Evolutionary conservation across 2,329 filamentous ascomycete genomes (phyloP), one percentile per base, ranked within the genome.

Genomic region (Aspergillus arachidicola): DNA sequence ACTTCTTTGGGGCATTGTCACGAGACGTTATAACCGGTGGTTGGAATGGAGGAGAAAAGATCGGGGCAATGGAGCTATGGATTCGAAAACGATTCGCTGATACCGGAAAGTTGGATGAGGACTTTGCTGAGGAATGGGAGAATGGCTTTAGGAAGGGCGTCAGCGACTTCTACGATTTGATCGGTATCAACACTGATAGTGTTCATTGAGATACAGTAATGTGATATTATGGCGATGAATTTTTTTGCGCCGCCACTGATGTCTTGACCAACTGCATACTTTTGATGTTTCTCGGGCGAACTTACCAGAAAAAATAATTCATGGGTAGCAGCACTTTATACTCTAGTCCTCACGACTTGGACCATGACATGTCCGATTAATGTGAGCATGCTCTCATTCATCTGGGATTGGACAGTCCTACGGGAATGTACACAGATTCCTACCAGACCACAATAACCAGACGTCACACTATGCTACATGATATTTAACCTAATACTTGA

Each of bases 61-160:
- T 88, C 73, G 86, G 86, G 9, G 83, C 81, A 71, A 64, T 86
- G 46, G 85, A 88, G 63, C 66, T 87, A n/a, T 88, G 86, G 86
- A 73, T 83, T 16, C 74, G 84, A 71, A 87, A 86, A 74, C 80
- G 86, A 38, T 73, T 88, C 46, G 68, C 79, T 36, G 85, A 87
- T 66, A 81, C 79, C 62, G 82, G 82, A 2, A 80, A 83, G 65
- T 75, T 76, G 43, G 82, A 82, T 11, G 75, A 76, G 21, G 58
- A 67, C 23, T 76, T 73, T 61, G 51, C 53, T 21, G 14, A 16
- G 12, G 57, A 59, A 62, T 81, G 78, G 77, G 79, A 81, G 58
- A 74, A 77, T 58, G 79, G 79, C 3, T 76, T 80, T 54, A 66
- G 79, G 54, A 67, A 64, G 60, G 79, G 76, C 1, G 66, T 78